Conservation (phyloP, 2,329 filamentous ascomycete species). For the Diplodia corticola region DNA sequence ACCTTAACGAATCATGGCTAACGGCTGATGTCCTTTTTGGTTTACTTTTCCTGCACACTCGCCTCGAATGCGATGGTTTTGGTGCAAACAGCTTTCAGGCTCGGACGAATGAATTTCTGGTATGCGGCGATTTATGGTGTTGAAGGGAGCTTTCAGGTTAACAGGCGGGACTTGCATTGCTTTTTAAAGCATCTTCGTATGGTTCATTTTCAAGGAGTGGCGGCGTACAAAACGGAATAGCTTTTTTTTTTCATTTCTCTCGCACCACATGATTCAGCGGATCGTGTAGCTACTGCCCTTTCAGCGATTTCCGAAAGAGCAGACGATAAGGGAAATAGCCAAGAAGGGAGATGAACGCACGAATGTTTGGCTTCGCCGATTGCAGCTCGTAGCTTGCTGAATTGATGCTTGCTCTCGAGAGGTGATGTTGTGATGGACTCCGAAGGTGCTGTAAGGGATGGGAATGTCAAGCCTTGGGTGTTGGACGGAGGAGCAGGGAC, state of each 20-base stretch:
- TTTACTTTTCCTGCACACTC: neutral
- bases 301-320: neutral
- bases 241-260: neutral
- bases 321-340: neutral
- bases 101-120: neutral
- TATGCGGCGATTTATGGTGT: neutral
- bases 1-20: conserved; percentile 1
- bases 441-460: neutral
- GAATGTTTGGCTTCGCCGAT: neutral
- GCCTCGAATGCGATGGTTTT: neutral
- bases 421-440: no score
- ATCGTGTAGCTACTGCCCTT: neutral
- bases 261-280: neutral
- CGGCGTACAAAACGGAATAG: neutral
- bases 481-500: no score
- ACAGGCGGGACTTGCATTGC: neutral
- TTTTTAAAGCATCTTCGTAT: neutral
- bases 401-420: neutral
- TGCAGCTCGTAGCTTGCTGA: neutral
- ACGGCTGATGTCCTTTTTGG: neutral
- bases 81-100: neutral
- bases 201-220: neutral
- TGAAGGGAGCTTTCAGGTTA: neutral
- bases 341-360: neutral
- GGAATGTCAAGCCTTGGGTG: neutral